A percentile compares a stretch with the other conserved stretches of the same genome.
Conservation (phyloP, 148 eudicot species). For the Chenopodium formosanum region DNA sequence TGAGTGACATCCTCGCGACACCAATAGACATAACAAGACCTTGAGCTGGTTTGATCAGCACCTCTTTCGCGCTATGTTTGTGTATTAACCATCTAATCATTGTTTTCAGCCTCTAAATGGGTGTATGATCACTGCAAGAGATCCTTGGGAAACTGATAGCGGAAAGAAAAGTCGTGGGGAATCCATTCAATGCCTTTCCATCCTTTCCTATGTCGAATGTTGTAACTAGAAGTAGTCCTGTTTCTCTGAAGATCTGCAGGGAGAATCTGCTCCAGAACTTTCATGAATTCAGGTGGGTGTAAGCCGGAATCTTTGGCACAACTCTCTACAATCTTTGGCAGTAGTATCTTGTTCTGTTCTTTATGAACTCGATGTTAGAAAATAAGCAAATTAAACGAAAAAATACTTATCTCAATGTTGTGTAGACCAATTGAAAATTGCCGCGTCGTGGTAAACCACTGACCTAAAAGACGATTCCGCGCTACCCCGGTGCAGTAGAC, state of each 20-base stretch:
- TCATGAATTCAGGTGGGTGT: slow-evolving; percentile 43
- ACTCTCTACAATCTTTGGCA: slow-evolving; percentile 71
- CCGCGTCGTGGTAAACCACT: too few relatives aligned
- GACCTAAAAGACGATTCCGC: too few relatives aligned
- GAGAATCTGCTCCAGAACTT: slow-evolving; percentile 57
- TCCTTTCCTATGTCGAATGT: slow-evolving; percentile 25
- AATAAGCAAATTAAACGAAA: too few relatives aligned
- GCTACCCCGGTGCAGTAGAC: too few relatives aligned
- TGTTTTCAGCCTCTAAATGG: not conserved
- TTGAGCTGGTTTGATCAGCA: slow-evolving; percentile 26
- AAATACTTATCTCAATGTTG: too few relatives aligned
- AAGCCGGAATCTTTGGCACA: slow-evolving; percentile 58
- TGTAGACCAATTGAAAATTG: too few relatives aligned
- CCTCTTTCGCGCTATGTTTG: not conserved
- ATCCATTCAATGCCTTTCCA: slow-evolving; percentile 58
- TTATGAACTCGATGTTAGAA: slow-evolving; percentile 53
- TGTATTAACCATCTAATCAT: not conserved
- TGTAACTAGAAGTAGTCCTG: slow-evolving; percentile 1
- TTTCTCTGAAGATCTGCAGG: slow-evolving; percentile 37
- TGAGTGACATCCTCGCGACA: not conserved
- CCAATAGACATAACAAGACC: not conserved
- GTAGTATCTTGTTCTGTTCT: slow-evolving; percentile 46
- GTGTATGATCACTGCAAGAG: slow-evolving; percentile 32
- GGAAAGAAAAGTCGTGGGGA: slow-evolving; percentile 67
- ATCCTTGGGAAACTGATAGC: slow-evolving; percentile 59